Percentiles rank a stretch among this genome's conserved stretches.
phyloP scores from a whole-genome alignment of 2,329 filamentous ascomycete genomes.

The Thermothelomyces thermophilus region DNA sequence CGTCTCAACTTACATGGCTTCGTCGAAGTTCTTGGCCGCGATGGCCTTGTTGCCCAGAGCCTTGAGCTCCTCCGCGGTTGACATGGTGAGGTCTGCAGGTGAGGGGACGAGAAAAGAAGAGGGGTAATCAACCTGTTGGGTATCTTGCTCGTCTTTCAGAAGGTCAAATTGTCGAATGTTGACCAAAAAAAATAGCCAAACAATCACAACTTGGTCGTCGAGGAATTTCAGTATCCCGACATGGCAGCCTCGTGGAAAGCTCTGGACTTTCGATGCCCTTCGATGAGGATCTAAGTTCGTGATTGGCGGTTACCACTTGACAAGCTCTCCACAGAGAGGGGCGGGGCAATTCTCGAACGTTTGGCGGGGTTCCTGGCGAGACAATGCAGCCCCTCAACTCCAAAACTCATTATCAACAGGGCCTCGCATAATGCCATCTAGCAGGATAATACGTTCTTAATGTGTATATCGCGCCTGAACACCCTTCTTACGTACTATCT shows the following conservation, averaged over 20 bases:
- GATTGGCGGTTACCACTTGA: conserved; percentile 17
- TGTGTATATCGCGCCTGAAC: too few relatives aligned
- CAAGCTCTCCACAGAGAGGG: conserved; percentile 19
- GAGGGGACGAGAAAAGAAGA: neutral
- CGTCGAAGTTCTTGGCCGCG: conserved; percentile 91
- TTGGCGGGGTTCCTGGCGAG: conserved; percentile 3
- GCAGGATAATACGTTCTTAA: too few relatives aligned
- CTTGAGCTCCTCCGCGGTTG: conserved; percentile 75
- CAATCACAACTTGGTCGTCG: conserved; percentile 2
- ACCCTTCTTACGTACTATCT: too few relatives aligned
- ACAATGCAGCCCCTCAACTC: conserved; percentile 12
- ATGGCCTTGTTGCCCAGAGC: conserved; percentile 98
- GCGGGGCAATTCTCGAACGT: conserved; percentile 5
- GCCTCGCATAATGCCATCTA: neutral
- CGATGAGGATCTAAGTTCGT: conserved; percentile 21
- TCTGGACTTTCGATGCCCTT: conserved; percentile 27
- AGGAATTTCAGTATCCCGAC: conserved; percentile 15
- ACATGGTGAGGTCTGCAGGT: conserved; percentile 35
- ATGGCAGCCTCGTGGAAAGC: conserved; percentile 22
- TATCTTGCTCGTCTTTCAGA: neutral
- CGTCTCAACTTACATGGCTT: conserved; percentile 70
- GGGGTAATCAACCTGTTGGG: neutral
- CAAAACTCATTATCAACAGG: conserved; percentile 4
- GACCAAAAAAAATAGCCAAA: neutral
- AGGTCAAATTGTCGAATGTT: neutral